Percentiles rank a stretch among this genome's conserved stretches.
Evolutionary conservation across 148 eudicot genomes (phyloP).

Genomic region (Persicaria maculosa): DNA sequence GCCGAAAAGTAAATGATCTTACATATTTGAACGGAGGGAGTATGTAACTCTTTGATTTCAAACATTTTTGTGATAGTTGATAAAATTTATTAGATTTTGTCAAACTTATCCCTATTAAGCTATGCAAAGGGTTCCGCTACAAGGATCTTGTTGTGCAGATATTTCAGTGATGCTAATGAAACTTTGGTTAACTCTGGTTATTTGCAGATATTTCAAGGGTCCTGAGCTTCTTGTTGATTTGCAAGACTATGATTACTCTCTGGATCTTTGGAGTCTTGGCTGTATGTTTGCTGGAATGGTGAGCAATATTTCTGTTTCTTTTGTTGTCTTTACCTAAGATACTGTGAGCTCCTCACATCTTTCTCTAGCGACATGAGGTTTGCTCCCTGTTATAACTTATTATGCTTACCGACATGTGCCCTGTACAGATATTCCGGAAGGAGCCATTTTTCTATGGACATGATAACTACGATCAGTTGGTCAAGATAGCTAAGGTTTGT

Average conservation of each 20-base stretch:
- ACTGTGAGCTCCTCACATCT: neutral
- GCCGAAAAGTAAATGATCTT: too few relatives aligned
- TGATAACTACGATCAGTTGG: conserved; percentile 95
- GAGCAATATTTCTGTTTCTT: conserved; percentile 15
- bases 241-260: conserved; percentile 97
- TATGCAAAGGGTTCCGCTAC: neutral
- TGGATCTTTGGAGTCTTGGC: conserved; percentile 98
- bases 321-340: conserved; percentile 1
- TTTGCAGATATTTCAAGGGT: conserved; percentile 88
- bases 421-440: conserved; percentile 85
- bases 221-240: conserved; percentile 98
- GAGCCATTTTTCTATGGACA: conserved; percentile 97
- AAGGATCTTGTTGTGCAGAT: neutral
- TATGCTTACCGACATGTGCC: neutral
- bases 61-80: neutral
- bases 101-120: neutral
- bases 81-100: neutral
- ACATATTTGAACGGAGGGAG: too few relatives aligned
- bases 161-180: neutral
- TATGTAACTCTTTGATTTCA: neutral
- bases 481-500: conserved; percentile 90
- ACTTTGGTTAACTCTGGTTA: neutral
- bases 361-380: neutral
- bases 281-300: conserved; percentile 99
- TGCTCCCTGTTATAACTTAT: neutral